Evolutionary conservation across 768 basidiomycete species (phyloP).

Genomic region (Hemileccinum rubropunctum): DNA sequence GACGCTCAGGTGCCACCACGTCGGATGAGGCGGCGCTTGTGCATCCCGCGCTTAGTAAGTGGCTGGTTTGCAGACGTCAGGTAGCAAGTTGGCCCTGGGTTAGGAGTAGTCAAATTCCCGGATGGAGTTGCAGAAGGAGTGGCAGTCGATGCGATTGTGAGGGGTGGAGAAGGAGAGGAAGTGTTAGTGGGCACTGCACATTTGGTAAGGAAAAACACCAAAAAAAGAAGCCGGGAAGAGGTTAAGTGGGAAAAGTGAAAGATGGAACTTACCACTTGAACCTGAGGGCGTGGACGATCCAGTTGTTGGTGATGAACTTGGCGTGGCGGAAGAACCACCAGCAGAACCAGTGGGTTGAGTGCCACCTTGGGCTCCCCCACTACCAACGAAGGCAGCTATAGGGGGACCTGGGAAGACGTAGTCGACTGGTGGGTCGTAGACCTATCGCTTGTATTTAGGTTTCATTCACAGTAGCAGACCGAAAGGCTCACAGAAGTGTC

Average conservation of each 20-base stretch:
- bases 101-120: neutral
- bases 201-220: conserved; percentile 16
- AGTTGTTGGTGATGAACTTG: conserved; percentile 7
- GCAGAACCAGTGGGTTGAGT: conserved; percentile 22
- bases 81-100: conserved; percentile 15
- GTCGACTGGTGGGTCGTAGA: conserved; percentile 30
- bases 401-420: conserved; percentile 57
- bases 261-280: conserved; percentile 18
- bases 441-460: conserved; percentile 8
- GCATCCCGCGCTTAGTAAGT: conserved; percentile 20
- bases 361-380: conserved; percentile 11
- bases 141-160: neutral
- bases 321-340: conserved; percentile 13
- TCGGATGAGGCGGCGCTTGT: conserved; percentile 26
- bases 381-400: conserved; percentile 41
- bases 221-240: neutral
- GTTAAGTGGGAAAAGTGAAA: neutral
- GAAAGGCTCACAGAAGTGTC: conserved; percentile 38
- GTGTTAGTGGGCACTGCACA: conserved; percentile 25
- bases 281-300: conserved; percentile 15
- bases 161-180: conserved; percentile 11
- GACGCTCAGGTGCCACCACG: conserved; percentile 6
- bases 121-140: conserved; percentile 8
- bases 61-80: conserved; percentile 7
- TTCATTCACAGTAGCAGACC: neutral